Base-by-base conservation (phyloP, 2,329 filamentous ascomycete species). In the Chaetomium globosum region DNA sequence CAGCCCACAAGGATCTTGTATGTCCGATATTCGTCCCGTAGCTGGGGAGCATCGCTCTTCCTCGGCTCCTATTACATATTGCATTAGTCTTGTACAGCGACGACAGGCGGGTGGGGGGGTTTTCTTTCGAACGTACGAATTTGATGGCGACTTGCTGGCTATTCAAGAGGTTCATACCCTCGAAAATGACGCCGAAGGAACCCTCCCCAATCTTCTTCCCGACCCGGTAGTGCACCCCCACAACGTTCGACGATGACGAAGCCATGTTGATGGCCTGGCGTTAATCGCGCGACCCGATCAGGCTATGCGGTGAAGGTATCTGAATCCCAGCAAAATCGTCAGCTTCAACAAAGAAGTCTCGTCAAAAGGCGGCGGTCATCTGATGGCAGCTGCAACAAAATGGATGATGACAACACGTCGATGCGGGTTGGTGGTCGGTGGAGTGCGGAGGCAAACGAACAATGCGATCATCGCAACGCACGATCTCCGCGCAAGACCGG, bases 141-240 rank as follows among this genome's bases (percentile, higher is more conserved):
- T 99, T 99, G 84, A 99, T 99, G 75, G 95, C 95, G 69, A 99
- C 94, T 81, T 97, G 93, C 80, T 98, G 95, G 80, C 96, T 97
- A 84, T 99, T 99, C 79, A 99, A 85, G 73, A 99, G 85, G 79
- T 99, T 99, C 75, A 93, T 98, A 73, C 95, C 95, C 80, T 98
- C 95, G 76, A 98, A 98, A 77, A 98, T 97, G 73, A 98, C 95
- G 83, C 94, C 94, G 76, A 98, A 98, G 48, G 93, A 97, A 71
- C 94, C 94, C 86, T 98, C 95, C 78, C 95, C 95, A 73, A 99
- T 98, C 84, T 99, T 99, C 87, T 98, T 98, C 74, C 95, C 95
- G 71, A 99, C 95, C 71, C 95, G 87, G 80, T 99, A 99, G 82
- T 99, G 95, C 72, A 99, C 95, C 77, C 95, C 95, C 75, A 98